Conservation (phyloP, 345 rosid genomes). For the Ceriops zippeliana region DNA sequence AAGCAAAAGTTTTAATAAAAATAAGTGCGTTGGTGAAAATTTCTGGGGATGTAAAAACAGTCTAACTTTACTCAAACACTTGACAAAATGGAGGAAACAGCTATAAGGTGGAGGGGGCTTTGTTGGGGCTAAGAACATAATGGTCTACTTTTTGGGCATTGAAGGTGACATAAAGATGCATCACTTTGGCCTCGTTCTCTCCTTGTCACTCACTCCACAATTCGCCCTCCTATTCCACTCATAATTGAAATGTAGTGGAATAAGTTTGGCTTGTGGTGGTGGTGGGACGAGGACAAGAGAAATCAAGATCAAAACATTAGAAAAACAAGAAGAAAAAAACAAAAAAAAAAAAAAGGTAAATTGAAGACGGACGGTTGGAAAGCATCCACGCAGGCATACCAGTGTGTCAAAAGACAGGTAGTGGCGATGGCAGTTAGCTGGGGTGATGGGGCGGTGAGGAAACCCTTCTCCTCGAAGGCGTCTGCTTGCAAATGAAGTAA, state of each 20-base stretch:
- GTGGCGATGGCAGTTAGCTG: neutral
- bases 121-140: neutral
- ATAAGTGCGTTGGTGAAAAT: neutral
- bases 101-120: neutral
- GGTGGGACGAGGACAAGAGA: neutral
- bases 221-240: neutral
- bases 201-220: neutral
- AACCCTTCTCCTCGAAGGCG: neutral
- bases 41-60: neutral
- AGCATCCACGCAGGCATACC: neutral
- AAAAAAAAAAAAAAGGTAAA: neutral
- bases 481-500: too few relatives aligned
- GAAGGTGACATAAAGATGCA: neutral
- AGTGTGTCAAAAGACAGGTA: neutral
- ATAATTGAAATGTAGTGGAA: neutral
- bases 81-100: neutral
- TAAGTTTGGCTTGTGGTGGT: neutral
- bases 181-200: too few relatives aligned
- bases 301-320: neutral
- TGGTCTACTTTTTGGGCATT: neutral
- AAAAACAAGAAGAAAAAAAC: neutral
- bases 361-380: neutral
- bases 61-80: neutral
- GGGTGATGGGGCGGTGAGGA: neutral
- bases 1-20: neutral